Percentiles rank a stretch among this genome's conserved stretches.
phyloP scores from a whole-genome alignment of 345 rosid genomes.

The Erysimum cheiranthoides region DNA sequence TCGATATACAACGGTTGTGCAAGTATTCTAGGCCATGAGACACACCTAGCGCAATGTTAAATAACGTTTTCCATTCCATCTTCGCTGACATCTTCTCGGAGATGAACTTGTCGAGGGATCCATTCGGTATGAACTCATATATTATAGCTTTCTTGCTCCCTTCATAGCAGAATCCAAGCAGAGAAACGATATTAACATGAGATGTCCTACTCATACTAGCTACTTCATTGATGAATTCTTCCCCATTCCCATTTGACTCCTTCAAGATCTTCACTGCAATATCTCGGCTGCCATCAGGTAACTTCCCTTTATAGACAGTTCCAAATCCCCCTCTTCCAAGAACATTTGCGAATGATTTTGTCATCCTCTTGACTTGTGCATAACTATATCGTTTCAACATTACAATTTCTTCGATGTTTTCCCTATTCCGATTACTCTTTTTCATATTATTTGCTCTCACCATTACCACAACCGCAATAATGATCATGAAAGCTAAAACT shows the following conservation, averaged over 20 bases:
- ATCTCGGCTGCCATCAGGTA: not conserved
- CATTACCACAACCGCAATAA: not conserved
- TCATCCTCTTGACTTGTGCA: not conserved
- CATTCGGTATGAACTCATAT: not conserved
- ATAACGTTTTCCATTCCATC: not conserved
- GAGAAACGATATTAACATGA: not conserved
- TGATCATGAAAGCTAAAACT: not conserved
- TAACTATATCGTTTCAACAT: not conserved
- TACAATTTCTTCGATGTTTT: not conserved
- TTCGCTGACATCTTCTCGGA: not conserved
- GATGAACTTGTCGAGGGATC: not conserved
- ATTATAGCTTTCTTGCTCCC: not conserved
- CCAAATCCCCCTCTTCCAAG: not conserved
- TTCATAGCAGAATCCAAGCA: not conserved
- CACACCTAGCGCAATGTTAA: not conserved
- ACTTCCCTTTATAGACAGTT: not conserved
- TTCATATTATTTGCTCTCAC: not conserved
- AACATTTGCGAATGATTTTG: not conserved
- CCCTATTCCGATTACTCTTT: not conserved
- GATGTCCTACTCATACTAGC: conserved; percentile 1
- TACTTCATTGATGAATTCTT: not conserved
- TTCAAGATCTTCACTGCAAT: conserved; percentile 1
- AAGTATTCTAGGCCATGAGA: not conserved
- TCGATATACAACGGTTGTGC: not conserved
- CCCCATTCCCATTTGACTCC: not conserved